Evolutionary conservation across 106 monocot genomes (phyloP).

Genomic region (Allium cepa): DNA sequence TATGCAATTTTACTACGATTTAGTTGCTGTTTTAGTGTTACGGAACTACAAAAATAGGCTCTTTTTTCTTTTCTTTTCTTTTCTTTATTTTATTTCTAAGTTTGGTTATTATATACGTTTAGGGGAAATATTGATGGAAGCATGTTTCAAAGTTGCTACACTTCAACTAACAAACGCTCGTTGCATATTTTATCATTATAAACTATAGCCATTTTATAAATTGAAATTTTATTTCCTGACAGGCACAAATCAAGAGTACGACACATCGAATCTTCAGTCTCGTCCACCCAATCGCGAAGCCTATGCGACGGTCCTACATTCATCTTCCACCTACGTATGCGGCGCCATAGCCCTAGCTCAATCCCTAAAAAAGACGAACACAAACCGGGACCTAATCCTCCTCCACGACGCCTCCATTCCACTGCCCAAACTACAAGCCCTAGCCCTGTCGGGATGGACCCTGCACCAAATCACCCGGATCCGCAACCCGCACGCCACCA

Average conservation of each 20-base stretch:
- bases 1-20: too few species aligned
- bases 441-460: conserved; percentile 64
- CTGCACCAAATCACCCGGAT: conserved; percentile 61
- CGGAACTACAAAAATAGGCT: too few species aligned
- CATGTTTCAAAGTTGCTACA: too few species aligned
- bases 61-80: too few species aligned
- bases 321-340: conserved; percentile 67
- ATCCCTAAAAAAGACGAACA: conserved; percentile 44
- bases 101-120: too few species aligned
- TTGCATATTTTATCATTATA: too few species aligned
- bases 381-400: conserved; percentile 76
- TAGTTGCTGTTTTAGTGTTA: too few species aligned
- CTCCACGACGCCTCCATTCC: conserved; percentile 77
- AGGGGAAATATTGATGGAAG: too few species aligned
- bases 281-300: conserved; percentile 32
- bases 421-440: conserved; percentile 30
- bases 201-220: too few species aligned
- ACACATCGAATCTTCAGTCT: conserved; percentile 1
- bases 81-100: too few species aligned
- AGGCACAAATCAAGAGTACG: conserved; percentile 33
- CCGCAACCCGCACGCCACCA: conserved; percentile 68
- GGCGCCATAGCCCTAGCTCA: conserved; percentile 80
- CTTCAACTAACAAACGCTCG: too few species aligned
- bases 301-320: conserved; percentile 85
- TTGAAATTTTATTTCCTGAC: not conserved